Base-by-base conservation (phyloP, 2,329 filamentous ascomycete species). In the Ophiostoma piceae region DNA sequence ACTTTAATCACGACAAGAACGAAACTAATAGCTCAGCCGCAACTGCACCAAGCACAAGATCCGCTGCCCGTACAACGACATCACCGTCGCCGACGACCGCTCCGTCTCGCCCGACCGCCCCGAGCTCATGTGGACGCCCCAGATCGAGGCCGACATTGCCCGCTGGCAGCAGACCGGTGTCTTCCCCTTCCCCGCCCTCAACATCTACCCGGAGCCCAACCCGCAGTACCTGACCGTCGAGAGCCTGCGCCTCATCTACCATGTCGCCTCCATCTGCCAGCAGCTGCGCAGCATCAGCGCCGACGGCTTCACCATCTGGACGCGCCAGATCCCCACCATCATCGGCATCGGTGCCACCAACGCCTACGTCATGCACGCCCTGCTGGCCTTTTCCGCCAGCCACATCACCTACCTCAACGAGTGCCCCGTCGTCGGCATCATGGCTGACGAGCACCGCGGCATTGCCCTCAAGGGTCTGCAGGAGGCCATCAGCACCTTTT, bases 11-110 rank as follows among this genome's bases (percentile, higher is more conserved):
- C 8, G 9, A 41, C 8, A 39, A 54, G 2, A 54, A n/a, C n/a
- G n/a, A n/a, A n/a, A 37, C 41, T 29, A 43, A 67, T n/a, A 22
- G 26, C n/a, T 65, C 60, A 96, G 94, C 83, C 92, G 92, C 77
- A 99, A 99, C 81, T 99, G 95, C 82, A 97, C 94, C 72, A 99
- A 98, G 82, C 95, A 99, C 82, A 97, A 97, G 82, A 95, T 96
- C 76, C 91, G 94, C 77, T 99, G 95, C 81, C 95, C 97, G 76
- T 99, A 98, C 83, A 96, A 97, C 85, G 94, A 98, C 78, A 88
- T 89, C 77, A 87, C 91, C 67, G 84, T 87, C 65, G 84, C 89
- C 71, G 88, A 91, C 74, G 83, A 87, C 74, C 83, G 87, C 74
- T 84, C 85, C 51, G 82, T 83, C 60, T 87, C 86, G 73, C 87